Evolutionary conservation across 257 asterid genomes (phyloP), one percentile per base, ranked within the genome.

Genomic region (Coffea canephora): DNA sequence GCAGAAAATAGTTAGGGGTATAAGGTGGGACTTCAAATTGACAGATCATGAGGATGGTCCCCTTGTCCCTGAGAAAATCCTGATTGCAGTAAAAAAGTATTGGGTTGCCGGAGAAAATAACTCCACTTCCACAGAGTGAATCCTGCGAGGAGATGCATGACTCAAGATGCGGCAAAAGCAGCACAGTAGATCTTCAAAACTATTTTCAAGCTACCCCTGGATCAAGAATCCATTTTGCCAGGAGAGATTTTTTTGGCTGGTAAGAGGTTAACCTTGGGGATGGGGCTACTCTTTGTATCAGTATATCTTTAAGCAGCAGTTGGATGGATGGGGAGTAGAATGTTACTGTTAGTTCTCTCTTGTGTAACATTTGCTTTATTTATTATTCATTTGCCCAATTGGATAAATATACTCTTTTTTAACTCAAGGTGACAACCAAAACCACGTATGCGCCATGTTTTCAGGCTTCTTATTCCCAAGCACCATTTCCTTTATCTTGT

Each of bases 31-130:
- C 69, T 89, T 90, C 49, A 95, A 90, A 86, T 82, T 95, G 95
- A 79, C 90, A 69, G 99, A 95, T 87, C 99, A 95, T 19, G 99
- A 95, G 78, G 97, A 95, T 7, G 97, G 99, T 11, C 99, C 99
- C 68, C 97, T 93, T 36, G 89, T 93, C 57, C 96, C 94, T 0
- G 93, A 91, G 91, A 95, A 95, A 88, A 86, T 92, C 67, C 85
- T 95, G 76, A 86, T 91, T 78, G 98, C 91, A 3, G 99, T 95
- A 13, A 95, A 95, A 85, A 92, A 91, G 77, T 95, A 95, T 52
- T 95, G 99, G 98, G 97, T 91, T 34, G 87, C 76, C 3, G 89
- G 83, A 23, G 86, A 79, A 14, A 83, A 90, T 31, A 95, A 95
- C 88, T 87, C 97, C 77, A 95, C 99, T 49, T 87, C 93, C 6